A percentile compares a stretch with the other conserved stretches of the same genome.
These are phyloP conservation scores for Aphanomyces cochlioides DNA, from an alignment of 352 stramenopile species.

Conservation along the genomic window DNA sequence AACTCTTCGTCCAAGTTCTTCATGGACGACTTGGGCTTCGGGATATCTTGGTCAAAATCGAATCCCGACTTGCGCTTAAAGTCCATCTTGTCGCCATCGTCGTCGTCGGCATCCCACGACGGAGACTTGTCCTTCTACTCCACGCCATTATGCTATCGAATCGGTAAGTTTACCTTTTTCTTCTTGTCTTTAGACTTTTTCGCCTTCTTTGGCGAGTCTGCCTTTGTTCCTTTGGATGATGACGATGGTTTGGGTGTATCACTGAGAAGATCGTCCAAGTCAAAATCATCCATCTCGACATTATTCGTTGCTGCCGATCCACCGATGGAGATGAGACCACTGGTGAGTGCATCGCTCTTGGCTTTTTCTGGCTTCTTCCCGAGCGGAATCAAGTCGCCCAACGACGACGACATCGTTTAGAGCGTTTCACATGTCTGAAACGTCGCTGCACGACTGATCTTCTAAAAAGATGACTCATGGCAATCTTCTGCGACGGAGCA, in stretches of 20 bases:
- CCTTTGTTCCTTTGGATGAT: neutral
- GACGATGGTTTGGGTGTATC: constrained; percentile 17
- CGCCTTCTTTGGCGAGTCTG: neutral
- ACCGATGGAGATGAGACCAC: constrained; percentile 26
- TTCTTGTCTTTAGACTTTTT: constrained; percentile 25
- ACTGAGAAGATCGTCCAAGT: constrained; percentile 24
- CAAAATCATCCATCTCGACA: constrained; percentile 23
- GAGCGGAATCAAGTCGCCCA: constrained; percentile 28
- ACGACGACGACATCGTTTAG: neutral
- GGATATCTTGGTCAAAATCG: neutral
- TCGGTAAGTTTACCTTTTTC: constrained; percentile 24
- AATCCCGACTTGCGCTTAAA: neutral
- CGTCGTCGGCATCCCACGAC: too few species aligned
- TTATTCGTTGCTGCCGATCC: constrained; percentile 1
- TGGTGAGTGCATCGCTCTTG: constrained; percentile 22
- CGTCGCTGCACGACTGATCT: too few species aligned
- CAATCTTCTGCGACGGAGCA: too few species aligned
- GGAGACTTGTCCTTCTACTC: constrained; percentile 20
- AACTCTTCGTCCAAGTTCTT: constrained; percentile 29
- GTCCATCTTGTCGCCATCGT: too few species aligned
- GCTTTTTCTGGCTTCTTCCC: constrained; percentile 28
- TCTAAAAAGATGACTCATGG: too few species aligned
- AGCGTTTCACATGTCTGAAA: too few species aligned
- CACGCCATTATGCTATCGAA: neutral
- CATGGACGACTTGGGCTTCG: constrained; percentile 22